Evolutionary conservation across 768 basidiomycete species (phyloP), one percentile per base, ranked within the genome.

Genomic region (Boletus pseudo-olivaceus): DNA sequence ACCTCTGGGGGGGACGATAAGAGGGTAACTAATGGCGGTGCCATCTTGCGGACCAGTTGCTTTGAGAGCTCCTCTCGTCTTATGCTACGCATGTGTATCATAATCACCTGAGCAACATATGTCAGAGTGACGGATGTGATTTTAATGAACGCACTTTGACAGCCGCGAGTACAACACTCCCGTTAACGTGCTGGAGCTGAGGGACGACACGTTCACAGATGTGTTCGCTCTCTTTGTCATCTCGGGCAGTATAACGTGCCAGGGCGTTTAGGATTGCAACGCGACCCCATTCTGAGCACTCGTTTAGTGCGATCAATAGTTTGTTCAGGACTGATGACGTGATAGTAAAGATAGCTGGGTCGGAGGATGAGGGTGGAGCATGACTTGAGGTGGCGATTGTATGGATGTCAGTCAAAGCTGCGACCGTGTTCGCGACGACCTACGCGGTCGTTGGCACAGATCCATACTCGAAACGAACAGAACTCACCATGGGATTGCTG

Each of bases 211-310:
- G 85, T 72, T 98, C 97, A 69, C 97, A 98, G 57, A 98, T 98
- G 68, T 98, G 96, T 66, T 99, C 97, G 67, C 90, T 90, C 75
- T 99, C 97, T 72, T 92, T 90, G 56, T 90, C 92, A 64, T 96
- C 96, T 38, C 80, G 76, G 0, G 93, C 83, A 34, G 77, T 78
- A 71, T 98, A 98, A 41, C 90, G 82, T 6, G 92, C 80, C 30
- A 98, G 75, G 0, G 93, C 91, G 54, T 88, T 89, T 49, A 98
- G 73, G 35, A 99, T 85, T 1, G 95, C 93, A 15, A 99, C 93
- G 53, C 96, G 83, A 32, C 97, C 97, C 97, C 97, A 99, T 74
- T 99, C 97, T 0, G 95, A 96, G 68, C 96, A 98, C 72, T 98
- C 97, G 67, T 96, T 96, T 19, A 99, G 78, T 2, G 96, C 97